Conservation (phyloP, 2,329 filamentous ascomycete species). For the Cercospora sp. region DNA sequence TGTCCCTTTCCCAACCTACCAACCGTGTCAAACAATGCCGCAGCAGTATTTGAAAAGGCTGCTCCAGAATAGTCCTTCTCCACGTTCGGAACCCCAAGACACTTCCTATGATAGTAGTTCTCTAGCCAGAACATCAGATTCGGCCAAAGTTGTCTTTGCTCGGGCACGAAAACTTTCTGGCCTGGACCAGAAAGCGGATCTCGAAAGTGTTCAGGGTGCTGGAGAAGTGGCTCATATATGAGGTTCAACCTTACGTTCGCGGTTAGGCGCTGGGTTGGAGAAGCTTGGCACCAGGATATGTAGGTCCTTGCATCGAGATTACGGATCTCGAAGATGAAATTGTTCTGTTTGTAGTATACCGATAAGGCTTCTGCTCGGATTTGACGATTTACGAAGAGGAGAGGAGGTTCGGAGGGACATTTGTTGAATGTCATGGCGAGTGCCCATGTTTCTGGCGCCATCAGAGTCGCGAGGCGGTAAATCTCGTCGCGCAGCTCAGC, state of each 20-base stretch:
- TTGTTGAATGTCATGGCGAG: not conserved
- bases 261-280: not conserved
- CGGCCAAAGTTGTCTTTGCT: not conserved
- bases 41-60: not conserved
- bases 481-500: constrained; percentile 2
- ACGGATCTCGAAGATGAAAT: not conserved
- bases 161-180: not conserved
- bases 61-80: not conserved
- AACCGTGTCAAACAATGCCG: constrained; percentile 1
- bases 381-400: constrained; percentile 2
- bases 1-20: not conserved
- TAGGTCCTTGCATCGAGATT: not conserved
- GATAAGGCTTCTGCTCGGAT: constrained; percentile 3
- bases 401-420: not conserved
- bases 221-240: not conserved
- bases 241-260: not conserved
- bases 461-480: not conserved
- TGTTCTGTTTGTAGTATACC: constrained; percentile 3
- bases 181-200: not conserved
- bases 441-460: not conserved
- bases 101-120: not conserved
- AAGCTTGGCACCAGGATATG: constrained; percentile 1
- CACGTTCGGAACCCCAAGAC: not conserved
- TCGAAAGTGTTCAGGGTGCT: not conserved
- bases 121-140: constrained; percentile 3